phyloP scores from a whole-genome alignment of 2,329 filamentous ascomycete genomes.

The Diaporthe destruens region DNA sequence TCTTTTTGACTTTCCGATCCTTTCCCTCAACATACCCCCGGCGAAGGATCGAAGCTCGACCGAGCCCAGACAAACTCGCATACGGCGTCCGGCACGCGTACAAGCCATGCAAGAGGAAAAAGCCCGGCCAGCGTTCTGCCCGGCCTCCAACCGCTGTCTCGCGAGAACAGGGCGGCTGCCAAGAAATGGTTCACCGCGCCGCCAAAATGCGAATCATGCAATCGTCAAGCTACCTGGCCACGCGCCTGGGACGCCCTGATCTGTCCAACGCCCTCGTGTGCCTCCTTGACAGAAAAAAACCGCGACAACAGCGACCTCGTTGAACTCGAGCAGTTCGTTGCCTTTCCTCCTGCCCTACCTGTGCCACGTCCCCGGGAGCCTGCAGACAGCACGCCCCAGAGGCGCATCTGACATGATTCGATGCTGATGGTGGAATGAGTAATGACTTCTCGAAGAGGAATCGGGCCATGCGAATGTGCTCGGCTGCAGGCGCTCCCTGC shows the following conservation, averaged over 20 bases:
- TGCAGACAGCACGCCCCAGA: not conserved
- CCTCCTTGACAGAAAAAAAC: not conserved
- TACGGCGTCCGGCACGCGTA: slow-evolving; percentile 7
- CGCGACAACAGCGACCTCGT: not conserved
- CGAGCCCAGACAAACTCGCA: slow-evolving; percentile 2
- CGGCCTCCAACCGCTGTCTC: not conserved
- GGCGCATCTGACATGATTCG: slow-evolving; percentile 31
- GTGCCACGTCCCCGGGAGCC: slow-evolving; percentile 12
- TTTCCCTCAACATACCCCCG: not conserved
- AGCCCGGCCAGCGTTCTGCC: not conserved
- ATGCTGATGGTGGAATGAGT: slow-evolving; percentile 33
- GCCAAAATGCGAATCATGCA: not conserved
- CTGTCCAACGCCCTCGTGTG: not conserved
- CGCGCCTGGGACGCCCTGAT: not conserved
- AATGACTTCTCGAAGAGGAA: slow-evolving; percentile 34
- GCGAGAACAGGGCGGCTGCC: not conserved
- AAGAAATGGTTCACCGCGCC: too few relatives aligned
- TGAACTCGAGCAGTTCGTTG: not conserved
- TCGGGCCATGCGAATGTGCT: slow-evolving; percentile 21
- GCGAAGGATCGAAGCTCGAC: slow-evolving; percentile 18
- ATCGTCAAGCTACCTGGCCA: not conserved
- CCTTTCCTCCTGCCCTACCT: slow-evolving; percentile 19
- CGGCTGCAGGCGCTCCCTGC: slow-evolving; percentile 21
- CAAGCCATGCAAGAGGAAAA: not conserved
- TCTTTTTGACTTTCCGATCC: slow-evolving; percentile 6